These are phyloP conservation scores for Cystobasidium ongulense DNA, from an alignment of 768 basidiomycete genomes.

Conservation along the genomic window DNA sequence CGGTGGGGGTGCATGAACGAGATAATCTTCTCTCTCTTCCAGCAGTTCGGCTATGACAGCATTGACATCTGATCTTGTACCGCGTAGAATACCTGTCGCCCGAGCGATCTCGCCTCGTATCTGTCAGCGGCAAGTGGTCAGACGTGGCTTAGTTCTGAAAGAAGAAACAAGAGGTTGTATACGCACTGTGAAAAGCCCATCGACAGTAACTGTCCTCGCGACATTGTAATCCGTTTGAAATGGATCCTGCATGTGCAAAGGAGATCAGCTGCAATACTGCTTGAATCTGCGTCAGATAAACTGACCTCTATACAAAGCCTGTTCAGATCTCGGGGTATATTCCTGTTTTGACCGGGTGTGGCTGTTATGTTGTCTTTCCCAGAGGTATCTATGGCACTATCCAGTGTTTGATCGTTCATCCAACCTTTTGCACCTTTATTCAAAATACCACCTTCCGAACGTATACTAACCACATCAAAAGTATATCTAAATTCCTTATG, in stretches of 20 bases:
- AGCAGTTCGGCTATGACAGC: conserved; percentile 75
- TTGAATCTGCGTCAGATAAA: background rate
- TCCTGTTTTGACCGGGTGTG: conserved; percentile 20
- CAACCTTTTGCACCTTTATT: conserved; percentile 91
- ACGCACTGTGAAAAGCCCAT: conserved; percentile 87
- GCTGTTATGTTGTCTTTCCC: background rate
- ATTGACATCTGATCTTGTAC: conserved; percentile 67
- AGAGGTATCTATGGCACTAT: background rate
- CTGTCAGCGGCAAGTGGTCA: conserved; percentile 47
- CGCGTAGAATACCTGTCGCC: conserved; percentile 71
- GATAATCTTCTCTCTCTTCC: conserved; percentile 64
- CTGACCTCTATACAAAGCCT: conserved; percentile 88
- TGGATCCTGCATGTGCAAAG: conserved; percentile 61
- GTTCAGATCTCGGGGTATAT: conserved; percentile 64
- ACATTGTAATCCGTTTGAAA: conserved; percentile 97
- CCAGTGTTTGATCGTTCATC: conserved; percentile 65
- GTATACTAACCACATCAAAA: conserved; percentile 80
- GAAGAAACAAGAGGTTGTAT: too few species aligned
- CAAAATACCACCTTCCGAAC: conserved; percentile 61
- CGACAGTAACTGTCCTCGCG: conserved; percentile 87
- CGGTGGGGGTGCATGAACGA: conserved; percentile 41
- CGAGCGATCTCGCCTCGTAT: conserved; percentile 99
- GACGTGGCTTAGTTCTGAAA: too few species aligned
- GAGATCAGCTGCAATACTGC: background rate
- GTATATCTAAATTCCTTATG: conserved; percentile 87